These are phyloP conservation scores for Gynandropsis gynandra DNA, from an alignment of 345 rosid species.

Conservation along the genomic window DNA sequence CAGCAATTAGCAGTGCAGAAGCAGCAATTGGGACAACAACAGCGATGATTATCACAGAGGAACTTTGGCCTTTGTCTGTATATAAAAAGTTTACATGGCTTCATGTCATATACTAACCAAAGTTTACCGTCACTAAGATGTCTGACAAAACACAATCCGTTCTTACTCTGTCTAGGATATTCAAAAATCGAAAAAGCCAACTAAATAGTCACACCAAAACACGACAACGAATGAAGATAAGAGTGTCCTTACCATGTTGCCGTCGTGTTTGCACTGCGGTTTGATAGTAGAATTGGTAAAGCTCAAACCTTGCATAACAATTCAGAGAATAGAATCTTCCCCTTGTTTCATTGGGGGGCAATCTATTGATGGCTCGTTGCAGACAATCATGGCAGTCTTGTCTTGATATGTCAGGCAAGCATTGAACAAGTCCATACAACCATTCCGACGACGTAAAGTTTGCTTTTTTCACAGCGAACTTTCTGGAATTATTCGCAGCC, in stretches of 20 bases:
- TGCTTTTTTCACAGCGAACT: constrained; percentile 20
- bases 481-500: constrained; percentile 19
- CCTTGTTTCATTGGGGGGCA: constrained; percentile 16
- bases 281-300: too few species aligned
- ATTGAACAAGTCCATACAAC: constrained; percentile 39
- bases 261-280: not conserved
- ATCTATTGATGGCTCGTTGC: not conserved
- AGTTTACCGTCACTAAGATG: too few species aligned
- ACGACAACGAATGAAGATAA: too few species aligned
- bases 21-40: too few species aligned
- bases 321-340: constrained; percentile 9
- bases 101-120: too few species aligned
- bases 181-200: too few species aligned
- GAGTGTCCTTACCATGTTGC: too few species aligned
- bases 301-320: too few species aligned
- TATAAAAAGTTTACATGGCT: not conserved
- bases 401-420: constrained; percentile 35
- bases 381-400: constrained; percentile 27
- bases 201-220: too few species aligned
- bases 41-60: constrained; percentile 2
- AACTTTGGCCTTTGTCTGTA: too few species aligned
- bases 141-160: too few species aligned
- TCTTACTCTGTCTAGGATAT: too few species aligned
- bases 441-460: constrained; percentile 2
- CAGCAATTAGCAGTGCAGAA: not conserved